Conservation (phyloP, 371 early-diverging fungal genomes). For the Catenaria anguillulae region DNA sequence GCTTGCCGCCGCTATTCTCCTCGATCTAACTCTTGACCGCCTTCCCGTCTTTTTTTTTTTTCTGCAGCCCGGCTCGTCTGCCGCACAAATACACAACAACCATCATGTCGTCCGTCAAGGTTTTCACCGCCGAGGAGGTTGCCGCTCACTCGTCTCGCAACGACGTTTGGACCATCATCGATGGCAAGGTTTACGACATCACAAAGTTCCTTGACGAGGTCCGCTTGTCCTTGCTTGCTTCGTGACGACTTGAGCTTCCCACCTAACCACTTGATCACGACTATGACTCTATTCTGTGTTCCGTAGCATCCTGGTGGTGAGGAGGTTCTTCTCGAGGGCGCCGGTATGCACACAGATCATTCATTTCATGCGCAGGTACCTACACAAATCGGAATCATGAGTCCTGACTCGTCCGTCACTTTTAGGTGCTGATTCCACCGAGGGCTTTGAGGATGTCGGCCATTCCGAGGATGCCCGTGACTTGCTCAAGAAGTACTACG, state of each 20-base stretch:
- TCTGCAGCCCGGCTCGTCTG: no score
- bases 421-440: constrained; percentile 69
- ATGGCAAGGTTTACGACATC: constrained; percentile 69
- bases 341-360: constrained; percentile 14
- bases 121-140: constrained; percentile 40
- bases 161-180: constrained; percentile 54
- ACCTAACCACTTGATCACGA: no score
- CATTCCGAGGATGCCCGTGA: constrained; percentile 87
- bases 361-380: not conserved
- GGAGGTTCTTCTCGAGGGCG: constrained; percentile 31
- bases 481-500: constrained; percentile 44
- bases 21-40: no score
- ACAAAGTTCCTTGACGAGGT: constrained; percentile 60
- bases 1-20: no score
- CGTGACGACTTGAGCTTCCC: no score
- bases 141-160: constrained; percentile 34
- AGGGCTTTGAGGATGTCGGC: constrained; percentile 88
- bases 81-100: no score
- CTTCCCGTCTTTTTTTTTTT: no score
- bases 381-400: no score
- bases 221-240: no score
- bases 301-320: constrained; percentile 16
- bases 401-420: no score
- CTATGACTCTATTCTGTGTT: no score
- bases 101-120: constrained; percentile 15